Evolutionary conservation across 2,329 filamentous ascomycete genomes (phyloP), one percentile per base, ranked within the genome.

Genomic region (Lachnellula cervina): DNA sequence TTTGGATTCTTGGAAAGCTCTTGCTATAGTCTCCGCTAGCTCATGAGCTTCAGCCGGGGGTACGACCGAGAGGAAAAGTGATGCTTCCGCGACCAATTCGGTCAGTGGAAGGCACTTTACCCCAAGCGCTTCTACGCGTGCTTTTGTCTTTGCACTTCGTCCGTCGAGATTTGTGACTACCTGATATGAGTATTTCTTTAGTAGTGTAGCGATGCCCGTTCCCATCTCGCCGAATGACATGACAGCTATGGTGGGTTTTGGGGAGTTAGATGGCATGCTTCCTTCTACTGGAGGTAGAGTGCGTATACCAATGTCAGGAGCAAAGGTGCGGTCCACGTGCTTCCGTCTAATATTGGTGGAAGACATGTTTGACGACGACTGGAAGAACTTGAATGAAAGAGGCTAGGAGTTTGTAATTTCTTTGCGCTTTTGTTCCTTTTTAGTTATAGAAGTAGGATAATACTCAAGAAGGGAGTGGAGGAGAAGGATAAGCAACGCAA

Each of bases 191-290:
- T 83, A 71, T 16, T 77, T 75, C 50, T 73, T 69, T 14, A 85
- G 75, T 11, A 85, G 70, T 37, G 73, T 73, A 16, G 80, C 80
- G 49, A 85, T 76, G 11, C 80, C 82, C 32, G 79, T 67, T 45
- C 82, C 82, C 82, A 86, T 86, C 53, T 83, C 80, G 37, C 82
- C 82, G 37, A 84, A 81, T 42, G 80, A 83, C 51, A 84, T 62
- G 58, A 85, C 78, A 38, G 78, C 81, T 47, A 84, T 65, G 16
- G 58, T 63, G 23, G 61, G 57, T 14, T 32, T 47, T 32, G 14
- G 17, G 13, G 23, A 16, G 4, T 6, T 40, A 55, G 45, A 47
- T 21, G 23, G 25, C 7, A 32, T 21, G 13, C 14, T 28, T 17
- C 6, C 21, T 46, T 14, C 21, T 21, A 13, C 17, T 44, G 23